A percentile compares a stretch with the other conserved stretches of the same genome.
These are phyloP conservation scores for Helicocarpus griseus DNA, from an alignment of 2,329 filamentous ascomycete species.

Conservation along the genomic window DNA sequence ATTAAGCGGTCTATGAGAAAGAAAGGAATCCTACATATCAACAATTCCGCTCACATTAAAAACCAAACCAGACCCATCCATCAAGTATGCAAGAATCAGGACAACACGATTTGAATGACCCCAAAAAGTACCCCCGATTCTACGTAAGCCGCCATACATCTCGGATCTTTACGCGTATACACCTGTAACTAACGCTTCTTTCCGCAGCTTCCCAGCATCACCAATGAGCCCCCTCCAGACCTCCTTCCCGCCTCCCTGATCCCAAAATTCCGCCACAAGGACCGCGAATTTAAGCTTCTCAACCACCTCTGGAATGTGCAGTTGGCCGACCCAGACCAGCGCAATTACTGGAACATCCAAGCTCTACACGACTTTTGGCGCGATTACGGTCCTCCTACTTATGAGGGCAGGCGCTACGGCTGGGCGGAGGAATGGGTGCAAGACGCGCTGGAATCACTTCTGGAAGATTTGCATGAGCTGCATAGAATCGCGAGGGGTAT, in stretches of 20 bases:
- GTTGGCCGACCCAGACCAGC: constrained; percentile 6
- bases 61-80: not conserved
- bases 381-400: constrained; percentile 6
- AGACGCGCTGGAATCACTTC: constrained; percentile 3
- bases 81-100: not conserved
- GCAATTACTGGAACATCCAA: constrained; percentile 11
- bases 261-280: constrained; percentile 8
- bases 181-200: not conserved
- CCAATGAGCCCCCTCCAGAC: not conserved
- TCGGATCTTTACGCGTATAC: not conserved
- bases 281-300: constrained; percentile 10
- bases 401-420: constrained; percentile 10
- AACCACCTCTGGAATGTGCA: constrained; percentile 14
- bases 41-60: too few relatives aligned
- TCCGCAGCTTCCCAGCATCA: not conserved
- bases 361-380: constrained; percentile 14
- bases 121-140: not conserved
- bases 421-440: constrained; percentile 13
- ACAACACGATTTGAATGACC: not conserved
- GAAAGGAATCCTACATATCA: too few relatives aligned
- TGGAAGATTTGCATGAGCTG: not conserved
- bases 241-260: constrained; percentile 5
- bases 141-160: not conserved
- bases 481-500: not conserved
- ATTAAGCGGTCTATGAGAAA: too few relatives aligned